These are phyloP conservation scores for Trichoderma arundinaceum DNA, from an alignment of 2,329 filamentous ascomycete species.

Conservation along the genomic window DNA sequence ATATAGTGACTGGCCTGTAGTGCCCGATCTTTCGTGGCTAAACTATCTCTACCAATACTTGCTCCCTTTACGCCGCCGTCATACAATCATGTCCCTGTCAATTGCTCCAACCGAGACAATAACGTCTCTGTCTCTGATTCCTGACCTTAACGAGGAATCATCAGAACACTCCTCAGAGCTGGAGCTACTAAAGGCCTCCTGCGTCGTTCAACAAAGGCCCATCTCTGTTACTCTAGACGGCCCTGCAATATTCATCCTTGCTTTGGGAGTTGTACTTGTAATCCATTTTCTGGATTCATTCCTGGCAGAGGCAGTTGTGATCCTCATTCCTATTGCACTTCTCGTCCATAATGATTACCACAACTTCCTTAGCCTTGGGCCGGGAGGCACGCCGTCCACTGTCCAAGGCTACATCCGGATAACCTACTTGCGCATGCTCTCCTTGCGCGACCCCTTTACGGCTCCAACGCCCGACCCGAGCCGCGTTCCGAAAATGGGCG, in stretches of 20 bases:
- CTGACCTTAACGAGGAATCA: conserved; percentile 33
- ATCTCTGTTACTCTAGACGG: conserved; percentile 61
- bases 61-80: background rate
- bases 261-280: conserved; percentile 55
- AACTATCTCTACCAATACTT: background rate
- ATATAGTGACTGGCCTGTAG: conserved; percentile 5
- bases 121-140: conserved; percentile 33
- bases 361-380: conserved; percentile 77
- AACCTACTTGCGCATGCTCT: conserved; percentile 73
- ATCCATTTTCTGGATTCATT: conserved; percentile 58
- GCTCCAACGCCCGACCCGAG: conserved; percentile 59
- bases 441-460: conserved; percentile 71
- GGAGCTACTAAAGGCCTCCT: conserved; percentile 19
- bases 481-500: conserved; percentile 61
- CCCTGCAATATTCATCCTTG: conserved; percentile 52
- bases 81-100: conserved; percentile 39
- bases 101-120: conserved; percentile 40
- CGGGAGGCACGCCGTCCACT: conserved; percentile 79
- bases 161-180: conserved; percentile 8
- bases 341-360: conserved; percentile 73
- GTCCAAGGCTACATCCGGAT: conserved; percentile 75
- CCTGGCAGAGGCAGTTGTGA: conserved; percentile 57
- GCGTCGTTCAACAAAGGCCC: conserved; percentile 53
- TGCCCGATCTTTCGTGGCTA: background rate
- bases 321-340: conserved; percentile 54